phyloP scores from a whole-genome alignment of 176 grass and related monocot species.

The Bolboschoenus planiculmis region DNA sequence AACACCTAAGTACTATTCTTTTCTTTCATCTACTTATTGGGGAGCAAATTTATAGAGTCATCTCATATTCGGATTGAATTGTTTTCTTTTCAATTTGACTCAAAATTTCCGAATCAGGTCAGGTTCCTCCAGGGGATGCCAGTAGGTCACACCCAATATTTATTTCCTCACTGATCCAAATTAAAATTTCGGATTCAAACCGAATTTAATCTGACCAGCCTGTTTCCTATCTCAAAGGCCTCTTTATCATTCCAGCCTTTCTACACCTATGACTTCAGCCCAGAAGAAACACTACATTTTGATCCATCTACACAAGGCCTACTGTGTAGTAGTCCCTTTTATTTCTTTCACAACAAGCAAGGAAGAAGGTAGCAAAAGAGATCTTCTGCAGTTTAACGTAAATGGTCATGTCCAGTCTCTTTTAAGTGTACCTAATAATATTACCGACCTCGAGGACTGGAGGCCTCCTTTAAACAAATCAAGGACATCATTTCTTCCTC shows the following conservation, averaged over 20 bases:
- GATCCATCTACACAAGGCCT: background rate
- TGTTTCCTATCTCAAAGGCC: background rate
- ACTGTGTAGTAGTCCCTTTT: background rate
- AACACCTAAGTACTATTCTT: too few relatives aligned
- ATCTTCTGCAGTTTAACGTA: background rate
- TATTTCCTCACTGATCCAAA: background rate
- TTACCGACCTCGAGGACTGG: background rate
- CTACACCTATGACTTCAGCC: background rate
- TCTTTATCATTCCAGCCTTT: background rate
- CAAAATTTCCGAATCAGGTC: background rate
- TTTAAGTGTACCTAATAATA: background rate
- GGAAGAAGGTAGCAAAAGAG: background rate
- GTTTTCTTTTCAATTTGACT: background rate
- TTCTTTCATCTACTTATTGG: background rate
- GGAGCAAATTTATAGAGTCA: background rate
- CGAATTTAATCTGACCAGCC: background rate
- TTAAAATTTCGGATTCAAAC: background rate
- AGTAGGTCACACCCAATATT: background rate
- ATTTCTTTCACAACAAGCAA: slow-evolving; percentile 27
- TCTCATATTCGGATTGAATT: background rate
- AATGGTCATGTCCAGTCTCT: background rate
- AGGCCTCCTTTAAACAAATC: background rate
- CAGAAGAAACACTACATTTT: background rate
- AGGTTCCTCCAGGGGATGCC: background rate
- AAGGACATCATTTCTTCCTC: background rate